A percentile compares a stretch with the other conserved stretches of the same genome.
Conservation (phyloP, 148 eudicot species). For the Rhododendron williamsianum region DNA sequence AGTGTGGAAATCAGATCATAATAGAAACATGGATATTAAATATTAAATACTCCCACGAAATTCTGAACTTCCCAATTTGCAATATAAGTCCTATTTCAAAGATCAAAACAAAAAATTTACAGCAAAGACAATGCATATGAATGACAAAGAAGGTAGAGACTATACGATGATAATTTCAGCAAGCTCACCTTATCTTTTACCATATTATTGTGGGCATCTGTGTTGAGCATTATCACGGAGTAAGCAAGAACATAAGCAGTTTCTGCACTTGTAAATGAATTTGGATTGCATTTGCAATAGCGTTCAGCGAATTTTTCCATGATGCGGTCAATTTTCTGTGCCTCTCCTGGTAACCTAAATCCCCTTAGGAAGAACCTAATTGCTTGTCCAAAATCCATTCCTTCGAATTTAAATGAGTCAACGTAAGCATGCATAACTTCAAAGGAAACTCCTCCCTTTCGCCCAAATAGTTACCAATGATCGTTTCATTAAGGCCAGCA, state of each 20-base stretch:
- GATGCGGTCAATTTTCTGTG: constrained; percentile 96
- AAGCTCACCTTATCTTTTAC: constrained; percentile 91
- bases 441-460: constrained; percentile 88
- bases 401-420: constrained; percentile 85
- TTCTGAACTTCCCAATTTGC: constrained; percentile 1
- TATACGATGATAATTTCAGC: neutral
- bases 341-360: constrained; percentile 97
- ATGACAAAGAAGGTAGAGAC: neutral
- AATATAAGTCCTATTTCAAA: neutral
- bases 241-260: constrained; percentile 99
- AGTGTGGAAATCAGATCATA: constrained; percentile 19
- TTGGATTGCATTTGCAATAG: constrained; percentile 95
- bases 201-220: constrained; percentile 97
- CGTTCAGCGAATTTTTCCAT: constrained; percentile 99
- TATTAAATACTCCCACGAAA: neutral
- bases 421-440: constrained; percentile 98
- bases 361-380: constrained; percentile 92
- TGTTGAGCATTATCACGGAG: constrained; percentile 97
- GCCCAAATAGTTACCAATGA: constrained; percentile 95
- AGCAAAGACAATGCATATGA: neutral
- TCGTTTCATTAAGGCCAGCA: constrained; percentile 70
- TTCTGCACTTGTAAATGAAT: constrained; percentile 87
- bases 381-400: constrained; percentile 89
- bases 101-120: neutral
- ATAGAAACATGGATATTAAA: neutral